phyloP scores from a whole-genome alignment of 2,329 filamentous ascomycete genomes.

The Aspergillus texensis region DNA sequence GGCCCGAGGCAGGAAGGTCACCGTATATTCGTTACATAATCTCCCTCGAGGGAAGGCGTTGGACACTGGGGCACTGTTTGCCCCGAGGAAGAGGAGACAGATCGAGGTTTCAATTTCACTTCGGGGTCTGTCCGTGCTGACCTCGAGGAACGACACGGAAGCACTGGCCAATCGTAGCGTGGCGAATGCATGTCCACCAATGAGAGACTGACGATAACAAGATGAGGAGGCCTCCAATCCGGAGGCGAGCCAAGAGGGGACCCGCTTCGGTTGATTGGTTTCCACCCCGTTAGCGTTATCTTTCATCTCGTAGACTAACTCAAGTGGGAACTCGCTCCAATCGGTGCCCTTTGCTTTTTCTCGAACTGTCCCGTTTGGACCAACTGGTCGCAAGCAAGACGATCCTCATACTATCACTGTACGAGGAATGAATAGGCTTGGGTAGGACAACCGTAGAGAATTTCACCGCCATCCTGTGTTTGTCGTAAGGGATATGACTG shows the following conservation, averaged over 20 bases:
- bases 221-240: conserved; percentile 21
- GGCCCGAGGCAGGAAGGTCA: not conserved
- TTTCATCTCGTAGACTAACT: not conserved
- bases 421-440: not conserved
- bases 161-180: conserved; percentile 20
- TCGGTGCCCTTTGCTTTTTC: not conserved
- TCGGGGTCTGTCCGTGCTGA: conserved; percentile 26
- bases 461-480: not conserved
- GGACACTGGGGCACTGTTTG: not conserved
- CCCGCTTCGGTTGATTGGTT: conserved; percentile 22
- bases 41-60: not conserved
- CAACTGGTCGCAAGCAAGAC: not conserved
- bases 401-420: no score
- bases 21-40: conserved; percentile 14
- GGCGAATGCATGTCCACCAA: conserved; percentile 5
- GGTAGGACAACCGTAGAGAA: not conserved
- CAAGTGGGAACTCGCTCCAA: conserved; percentile 1
- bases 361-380: not conserved
- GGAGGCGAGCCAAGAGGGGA: conserved; percentile 12
- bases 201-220: conserved; percentile 20
- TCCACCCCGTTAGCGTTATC: conserved; percentile 9
- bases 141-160: not conserved
- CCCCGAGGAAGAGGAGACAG: conserved; percentile 7
- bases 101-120: conserved; percentile 1
- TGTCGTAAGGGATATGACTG: conserved; percentile 2